phyloP scores from a whole-genome alignment of 306 rosid genomes.

The Senna tora region DNA sequence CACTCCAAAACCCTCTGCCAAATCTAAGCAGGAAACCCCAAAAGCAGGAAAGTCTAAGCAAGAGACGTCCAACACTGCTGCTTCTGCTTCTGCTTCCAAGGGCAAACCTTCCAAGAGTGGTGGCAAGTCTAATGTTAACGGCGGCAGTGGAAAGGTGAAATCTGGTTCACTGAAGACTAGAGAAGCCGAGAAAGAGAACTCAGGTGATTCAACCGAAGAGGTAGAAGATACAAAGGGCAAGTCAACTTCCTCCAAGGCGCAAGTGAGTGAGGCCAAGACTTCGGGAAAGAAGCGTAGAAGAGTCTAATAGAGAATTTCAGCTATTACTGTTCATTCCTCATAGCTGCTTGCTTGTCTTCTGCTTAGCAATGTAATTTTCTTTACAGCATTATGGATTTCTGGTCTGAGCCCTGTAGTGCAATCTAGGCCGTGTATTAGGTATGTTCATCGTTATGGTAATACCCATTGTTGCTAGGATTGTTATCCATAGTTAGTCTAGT shows the following conservation, averaged over 20 bases:
- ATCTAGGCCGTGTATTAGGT: conserved; percentile 41
- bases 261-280: conserved; percentile 54
- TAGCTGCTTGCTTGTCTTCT: conserved; percentile 33
- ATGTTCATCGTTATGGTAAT: conserved; percentile 44
- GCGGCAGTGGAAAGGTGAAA: conserved; percentile 59
- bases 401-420: conserved; percentile 37
- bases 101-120: conserved; percentile 55
- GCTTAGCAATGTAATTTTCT: conserved; percentile 30
- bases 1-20: conserved; percentile 48
- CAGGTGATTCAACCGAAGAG: conserved; percentile 43
- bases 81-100: conserved; percentile 53
- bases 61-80: conserved; percentile 52
- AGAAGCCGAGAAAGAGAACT: conserved; percentile 57
- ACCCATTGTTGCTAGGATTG: conserved; percentile 49
- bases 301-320: conserved; percentile 44
- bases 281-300: conserved; percentile 77
- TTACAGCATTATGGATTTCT: conserved; percentile 30
- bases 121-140: conserved; percentile 56
- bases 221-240: conserved; percentile 59
- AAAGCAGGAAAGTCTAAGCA: conserved; percentile 58
- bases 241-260: conserved; percentile 55
- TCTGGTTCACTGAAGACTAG: conserved; percentile 48
- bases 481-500: conserved; percentile 48
- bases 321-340: conserved; percentile 30
- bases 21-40: conserved; percentile 61